Percentiles rank a stretch among this genome's conserved stretches.
Evolutionary conservation across 495 filamentous ascomycete genomes (phyloP).

Genomic region (Talaromyces adpressus): DNA sequence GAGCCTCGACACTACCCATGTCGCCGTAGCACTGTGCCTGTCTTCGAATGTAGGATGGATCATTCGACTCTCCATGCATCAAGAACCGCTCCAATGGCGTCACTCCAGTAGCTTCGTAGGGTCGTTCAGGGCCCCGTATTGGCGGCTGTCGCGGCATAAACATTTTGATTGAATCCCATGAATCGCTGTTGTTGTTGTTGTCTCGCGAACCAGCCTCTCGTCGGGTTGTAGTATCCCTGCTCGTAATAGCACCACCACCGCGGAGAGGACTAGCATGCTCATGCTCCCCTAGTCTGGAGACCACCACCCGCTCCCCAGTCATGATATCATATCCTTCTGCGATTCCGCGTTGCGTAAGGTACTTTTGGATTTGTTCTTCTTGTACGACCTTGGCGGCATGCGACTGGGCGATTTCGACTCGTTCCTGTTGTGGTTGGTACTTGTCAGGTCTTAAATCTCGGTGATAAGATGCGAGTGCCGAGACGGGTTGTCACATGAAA

Average conservation of each 20-base stretch:
- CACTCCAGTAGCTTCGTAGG: background rate
- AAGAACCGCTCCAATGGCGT: conserved; percentile 20
- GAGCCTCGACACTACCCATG: conserved; percentile 10
- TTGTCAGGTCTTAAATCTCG: background rate
- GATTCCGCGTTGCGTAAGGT: conserved; percentile 7
- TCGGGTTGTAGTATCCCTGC: background rate
- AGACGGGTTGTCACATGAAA: background rate
- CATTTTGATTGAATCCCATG: background rate
- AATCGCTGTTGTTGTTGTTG: background rate
- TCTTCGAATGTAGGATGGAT: conserved; percentile 13
- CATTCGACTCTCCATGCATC: conserved; percentile 16
- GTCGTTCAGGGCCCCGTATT: background rate
- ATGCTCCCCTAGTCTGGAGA: background rate
- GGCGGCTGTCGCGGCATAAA: background rate
- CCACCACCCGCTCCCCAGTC: background rate
- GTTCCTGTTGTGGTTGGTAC: background rate
- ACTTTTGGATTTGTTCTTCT: conserved; percentile 14
- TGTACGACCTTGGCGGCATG: conserved; percentile 18
- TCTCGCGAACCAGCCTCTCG: background rate
- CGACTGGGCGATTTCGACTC: background rate
- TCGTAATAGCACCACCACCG: background rate
- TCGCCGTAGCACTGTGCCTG: conserved; percentile 9
- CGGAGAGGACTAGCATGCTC: background rate
- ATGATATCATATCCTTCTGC: background rate
- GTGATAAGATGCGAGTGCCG: background rate